These are phyloP conservation scores for Phlyctochytrium bullatum DNA, from an alignment of 192 early-diverging fungal species.

Conservation along the genomic window DNA sequence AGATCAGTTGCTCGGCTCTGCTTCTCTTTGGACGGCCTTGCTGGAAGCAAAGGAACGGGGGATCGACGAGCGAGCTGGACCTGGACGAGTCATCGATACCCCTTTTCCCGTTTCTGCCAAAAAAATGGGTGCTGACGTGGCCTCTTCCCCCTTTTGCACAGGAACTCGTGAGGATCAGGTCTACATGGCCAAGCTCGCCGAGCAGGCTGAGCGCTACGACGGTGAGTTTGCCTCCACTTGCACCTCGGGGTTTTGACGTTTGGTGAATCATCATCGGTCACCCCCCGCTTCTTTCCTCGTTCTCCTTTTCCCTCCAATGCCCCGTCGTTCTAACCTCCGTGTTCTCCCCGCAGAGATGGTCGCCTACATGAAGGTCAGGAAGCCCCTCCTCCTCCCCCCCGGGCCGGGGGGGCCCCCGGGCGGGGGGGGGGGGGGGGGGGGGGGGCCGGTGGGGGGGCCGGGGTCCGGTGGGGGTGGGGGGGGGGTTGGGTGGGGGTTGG, in stretches of 20 bases:
- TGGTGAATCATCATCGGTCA: not conserved
- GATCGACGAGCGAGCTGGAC: not conserved
- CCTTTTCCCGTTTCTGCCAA: not conserved
- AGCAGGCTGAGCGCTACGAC: slow-evolving; percentile 99
- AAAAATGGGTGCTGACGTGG: not conserved
- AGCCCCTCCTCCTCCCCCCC: not conserved
- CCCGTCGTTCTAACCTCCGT: slow-evolving; percentile 3
- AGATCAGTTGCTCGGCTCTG: not conserved
- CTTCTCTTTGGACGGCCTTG: not conserved
- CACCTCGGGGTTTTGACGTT: slow-evolving; percentile 6
- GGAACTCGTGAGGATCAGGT: slow-evolving; percentile 70
- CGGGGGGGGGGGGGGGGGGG: too few relatives aligned
- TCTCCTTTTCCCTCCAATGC: slow-evolving; percentile 8
- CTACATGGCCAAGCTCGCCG: slow-evolving; percentile 98
- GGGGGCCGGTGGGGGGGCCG: too few relatives aligned
- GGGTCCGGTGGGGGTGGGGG: too few relatives aligned
- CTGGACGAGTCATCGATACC: not conserved
- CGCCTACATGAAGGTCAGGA: slow-evolving; percentile 71
- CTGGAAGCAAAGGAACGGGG: not conserved
- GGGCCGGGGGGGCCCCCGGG: too few relatives aligned
- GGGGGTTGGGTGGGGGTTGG: too few relatives aligned
- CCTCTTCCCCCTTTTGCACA: slow-evolving; percentile 10
- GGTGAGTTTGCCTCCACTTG: slow-evolving; percentile 65
- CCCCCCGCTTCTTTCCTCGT: slow-evolving; percentile 8
- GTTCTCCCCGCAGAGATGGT: slow-evolving; percentile 76